These are phyloP conservation scores for Phytophthora foliorum DNA, from an alignment of 352 stramenopile species.

Conservation along the genomic window DNA sequence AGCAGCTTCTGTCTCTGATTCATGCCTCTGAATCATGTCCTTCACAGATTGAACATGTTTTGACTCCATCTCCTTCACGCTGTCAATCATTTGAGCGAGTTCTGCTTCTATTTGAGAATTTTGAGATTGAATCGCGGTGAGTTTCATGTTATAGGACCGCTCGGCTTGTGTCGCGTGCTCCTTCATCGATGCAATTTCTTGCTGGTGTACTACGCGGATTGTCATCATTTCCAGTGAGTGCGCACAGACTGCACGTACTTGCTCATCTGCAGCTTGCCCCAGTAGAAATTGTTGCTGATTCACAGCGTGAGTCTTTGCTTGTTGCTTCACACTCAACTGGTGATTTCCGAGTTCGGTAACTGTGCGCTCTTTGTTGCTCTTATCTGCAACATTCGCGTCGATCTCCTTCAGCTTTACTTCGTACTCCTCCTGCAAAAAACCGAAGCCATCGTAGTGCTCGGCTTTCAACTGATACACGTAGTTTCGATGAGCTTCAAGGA, in stretches of 20 bases:
- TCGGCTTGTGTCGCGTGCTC: constrained; percentile 1
- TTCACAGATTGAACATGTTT: neutral
- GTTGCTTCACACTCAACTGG: constrained; percentile 8
- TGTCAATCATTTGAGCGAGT: constrained; percentile 1
- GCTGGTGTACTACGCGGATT: constrained; percentile 15
- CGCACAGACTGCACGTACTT: constrained; percentile 24
- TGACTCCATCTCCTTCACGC: constrained; percentile 1
- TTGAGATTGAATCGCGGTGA: constrained; percentile 4
- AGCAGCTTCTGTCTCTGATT: constrained; percentile 7
- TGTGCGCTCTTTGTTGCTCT: constrained; percentile 5
- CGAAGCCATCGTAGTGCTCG: constrained; percentile 22
- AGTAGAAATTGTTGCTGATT: constrained; percentile 5
- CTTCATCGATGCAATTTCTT: constrained; percentile 23
- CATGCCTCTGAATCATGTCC: constrained; percentile 3
- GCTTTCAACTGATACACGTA: constrained; percentile 9
- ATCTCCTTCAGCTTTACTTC: constrained; percentile 13
- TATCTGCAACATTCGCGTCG: neutral
- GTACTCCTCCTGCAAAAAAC: constrained; percentile 13
- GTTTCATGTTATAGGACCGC: neutral
- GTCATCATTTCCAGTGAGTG: constrained; percentile 31
- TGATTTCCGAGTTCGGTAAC: constrained; percentile 4
- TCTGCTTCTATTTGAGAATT: constrained; percentile 6
- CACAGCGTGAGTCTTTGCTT: neutral
- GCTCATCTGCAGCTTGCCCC: constrained; percentile 26
- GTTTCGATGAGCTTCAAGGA: constrained; percentile 16